These are phyloP conservation scores for Dryas drummondii DNA, from an alignment of 306 rosid genomes.

Conservation along the genomic window DNA sequence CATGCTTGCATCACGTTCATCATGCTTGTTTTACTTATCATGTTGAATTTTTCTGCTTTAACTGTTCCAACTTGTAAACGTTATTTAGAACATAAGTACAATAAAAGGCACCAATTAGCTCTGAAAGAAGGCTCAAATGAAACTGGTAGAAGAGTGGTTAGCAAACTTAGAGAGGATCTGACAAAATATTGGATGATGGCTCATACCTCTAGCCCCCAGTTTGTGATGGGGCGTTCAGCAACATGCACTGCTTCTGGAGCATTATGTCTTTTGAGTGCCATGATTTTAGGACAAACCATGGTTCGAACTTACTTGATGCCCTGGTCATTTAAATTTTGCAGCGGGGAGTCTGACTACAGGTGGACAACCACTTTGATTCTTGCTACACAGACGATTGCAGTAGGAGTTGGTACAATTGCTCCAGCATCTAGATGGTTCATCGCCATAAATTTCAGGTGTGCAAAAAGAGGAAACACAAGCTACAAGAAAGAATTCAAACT, in stretches of 20 bases:
- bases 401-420: constrained; percentile 67
- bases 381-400: constrained; percentile 59
- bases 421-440: constrained; percentile 81
- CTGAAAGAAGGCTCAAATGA: constrained; percentile 32
- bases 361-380: constrained; percentile 72
- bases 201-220: constrained; percentile 78
- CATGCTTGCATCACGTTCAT: constrained; percentile 52
- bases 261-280: constrained; percentile 63
- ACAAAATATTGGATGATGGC: constrained; percentile 86
- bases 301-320: constrained; percentile 59
- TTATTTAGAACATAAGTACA: constrained; percentile 48
- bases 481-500: constrained; percentile 39
- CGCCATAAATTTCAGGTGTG: constrained; percentile 60
- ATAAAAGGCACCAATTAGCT: constrained; percentile 38
- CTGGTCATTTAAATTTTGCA: constrained; percentile 57
- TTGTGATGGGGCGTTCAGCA: constrained; percentile 84
- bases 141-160: constrained; percentile 3
- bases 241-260: constrained; percentile 85
- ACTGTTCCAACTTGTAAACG: constrained; percentile 59
- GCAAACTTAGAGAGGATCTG: constrained; percentile 37
- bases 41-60: constrained; percentile 52
- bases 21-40: constrained; percentile 66
- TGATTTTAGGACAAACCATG: constrained; percentile 57
- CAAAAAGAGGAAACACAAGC: constrained; percentile 28
- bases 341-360: constrained; percentile 65